Evolutionary conservation across 345 rosid species (phyloP).

Genomic region (Combretum micranthum): DNA sequence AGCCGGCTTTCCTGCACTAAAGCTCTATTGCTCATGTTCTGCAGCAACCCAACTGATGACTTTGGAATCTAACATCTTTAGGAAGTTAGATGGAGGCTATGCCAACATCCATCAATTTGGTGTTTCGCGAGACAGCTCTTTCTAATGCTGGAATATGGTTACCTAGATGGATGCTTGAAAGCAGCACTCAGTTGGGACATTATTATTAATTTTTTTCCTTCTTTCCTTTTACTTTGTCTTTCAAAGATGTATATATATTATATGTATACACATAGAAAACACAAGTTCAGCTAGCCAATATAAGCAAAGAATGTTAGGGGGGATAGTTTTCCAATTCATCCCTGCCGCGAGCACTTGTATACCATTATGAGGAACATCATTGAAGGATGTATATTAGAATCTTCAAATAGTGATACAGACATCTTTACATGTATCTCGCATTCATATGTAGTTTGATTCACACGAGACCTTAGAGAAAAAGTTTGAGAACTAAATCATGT

Average conservation of each 20-base stretch:
- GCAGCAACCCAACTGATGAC: constrained; percentile 10
- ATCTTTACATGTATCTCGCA: too few species aligned
- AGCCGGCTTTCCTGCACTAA: background rate
- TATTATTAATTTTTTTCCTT: too few species aligned
- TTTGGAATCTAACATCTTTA: background rate
- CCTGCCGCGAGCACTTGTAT: constrained; percentile 4
- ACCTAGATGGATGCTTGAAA: too few species aligned
- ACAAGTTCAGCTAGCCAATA: background rate
- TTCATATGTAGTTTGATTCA: background rate
- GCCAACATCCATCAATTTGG: too few species aligned
- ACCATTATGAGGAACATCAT: background rate
- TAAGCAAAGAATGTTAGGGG: background rate
- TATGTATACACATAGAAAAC: too few species aligned
- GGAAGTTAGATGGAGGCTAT: constrained; percentile 5
- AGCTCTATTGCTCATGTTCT: background rate
- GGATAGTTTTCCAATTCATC: constrained; percentile 12
- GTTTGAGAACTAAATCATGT: background rate
- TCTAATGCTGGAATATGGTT: too few species aligned
- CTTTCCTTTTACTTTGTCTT: too few species aligned
- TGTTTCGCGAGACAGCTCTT: too few species aligned
- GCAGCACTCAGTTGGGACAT: too few species aligned
- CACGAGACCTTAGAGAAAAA: background rate
- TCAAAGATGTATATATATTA: too few species aligned
- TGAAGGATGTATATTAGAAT: too few species aligned
- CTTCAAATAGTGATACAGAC: too few species aligned